Evolutionary conservation across 768 basidiomycete genomes (phyloP), one percentile per base, ranked within the genome.

Genomic region (Cantharellus anzutake): DNA sequence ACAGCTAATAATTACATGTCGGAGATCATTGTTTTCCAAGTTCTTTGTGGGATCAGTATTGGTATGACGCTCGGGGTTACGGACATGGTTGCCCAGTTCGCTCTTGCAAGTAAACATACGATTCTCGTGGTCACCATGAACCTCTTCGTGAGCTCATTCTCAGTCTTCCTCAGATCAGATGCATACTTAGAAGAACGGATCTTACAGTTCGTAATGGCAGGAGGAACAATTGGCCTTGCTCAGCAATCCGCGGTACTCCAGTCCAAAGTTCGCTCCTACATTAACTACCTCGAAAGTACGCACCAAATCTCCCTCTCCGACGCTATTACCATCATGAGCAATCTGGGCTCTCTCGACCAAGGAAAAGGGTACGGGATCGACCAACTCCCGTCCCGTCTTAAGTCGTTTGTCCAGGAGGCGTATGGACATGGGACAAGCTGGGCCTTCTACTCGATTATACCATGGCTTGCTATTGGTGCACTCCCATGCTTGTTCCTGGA

Each of bases 171-270:
- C 5, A 41, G 35, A 11, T 55, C 1, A 11, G 14, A 37, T 51
- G 29, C 44, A 29, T 4, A 34, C n/a, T 57, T 3, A 34, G 2
- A 41, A 29, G n/a, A n/a, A 20, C 51, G 48, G 16, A 7, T 59
- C 41, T 57, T 52, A 14, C 14, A 78, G 76, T 75, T 74, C 68
- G 71, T 74, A 14, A 67, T 73, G 0, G 67, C 78, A 42, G 78
- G 78, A n/a, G 78, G 78, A 4, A 78, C 76, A 0, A 65, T 77
- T 42, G 77, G 78, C 34, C 72, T 79, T 42, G 76, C 78, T 0
- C 78, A 79, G 63, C 78, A 77, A 57, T 71, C 73, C 50, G 74
- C 78, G 4, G 68, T 79, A 29, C 70, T 78, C 59, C 71, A 72
- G 62, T 67, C 71, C 41, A 76, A 72, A 66, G 76, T 76, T 38